Evolutionary conservation across 257 asterid species (phyloP), one percentile per base, ranked within the genome.

Genomic region (Apocynum venetum): DNA sequence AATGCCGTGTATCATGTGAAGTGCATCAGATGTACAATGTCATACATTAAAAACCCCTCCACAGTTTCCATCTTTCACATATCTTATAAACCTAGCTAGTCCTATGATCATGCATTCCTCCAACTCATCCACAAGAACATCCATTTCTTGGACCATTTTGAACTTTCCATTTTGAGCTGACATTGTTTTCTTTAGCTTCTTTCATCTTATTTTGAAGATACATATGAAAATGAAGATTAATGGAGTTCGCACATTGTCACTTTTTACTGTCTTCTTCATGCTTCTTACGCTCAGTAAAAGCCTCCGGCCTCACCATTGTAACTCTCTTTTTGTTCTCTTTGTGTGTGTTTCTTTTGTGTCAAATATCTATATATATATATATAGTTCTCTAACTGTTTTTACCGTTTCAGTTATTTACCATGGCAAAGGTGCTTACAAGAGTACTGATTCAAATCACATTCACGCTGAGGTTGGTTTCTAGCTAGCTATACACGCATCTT

Each of bases 1-100:
- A 4, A 44, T 77, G 88, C 82, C 92, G 80, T 81, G 90, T 80
- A 88, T 89, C 97, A 89, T 93, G 97, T 93, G 97, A 93, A 83
- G 75, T 41, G 75, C 84, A 85, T 84, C 91, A 87, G 83, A 59
- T 82, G 84, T 80, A 79, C 88, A 49, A 51, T 49, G 66, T 85
- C 84, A 81, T 66, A 57, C 89, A 86, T 88, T 35, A 84, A 72
- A 91, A 81, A 84, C 8, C 82, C 53, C 75, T 43, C 65, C 66
- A n/a, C 71, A 46, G 4, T 25, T 73, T 36, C 65, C 43, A 41
- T 74, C 59, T 36, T 64, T 70, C 64, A 36, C 19, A 67, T 60
- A 44, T 64, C 75, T 40, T 68, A 56, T 69, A 2, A 15, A 4
- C 19, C 49, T 36, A 6, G 19, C 19, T 19, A 36, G 65, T 51